A percentile compares a stretch with the other conserved stretches of the same genome.
Conservation (phyloP, 768 basidiomycete genomes). For the Mycena indigotica region DNA sequence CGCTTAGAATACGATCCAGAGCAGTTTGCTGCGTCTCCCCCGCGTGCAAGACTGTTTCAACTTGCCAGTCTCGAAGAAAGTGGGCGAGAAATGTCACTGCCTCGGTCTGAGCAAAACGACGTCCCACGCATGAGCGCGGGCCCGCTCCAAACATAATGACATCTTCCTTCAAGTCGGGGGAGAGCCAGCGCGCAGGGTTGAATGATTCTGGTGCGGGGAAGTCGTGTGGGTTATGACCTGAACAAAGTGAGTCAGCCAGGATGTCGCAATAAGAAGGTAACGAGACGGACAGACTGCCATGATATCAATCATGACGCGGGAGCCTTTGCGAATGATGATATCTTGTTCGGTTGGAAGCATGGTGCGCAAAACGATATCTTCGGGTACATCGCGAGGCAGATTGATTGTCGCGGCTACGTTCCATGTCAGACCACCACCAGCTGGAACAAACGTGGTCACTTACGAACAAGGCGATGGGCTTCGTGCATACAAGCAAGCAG, state of each 20-base stretch:
- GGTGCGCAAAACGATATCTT: slow-evolving; percentile 5
- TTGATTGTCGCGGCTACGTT: slow-evolving; percentile 4
- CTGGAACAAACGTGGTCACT: neutral
- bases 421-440: neutral
- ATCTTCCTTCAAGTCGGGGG: slow-evolving; percentile 5
- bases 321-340: neutral
- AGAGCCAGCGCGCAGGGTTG: slow-evolving; percentile 27
- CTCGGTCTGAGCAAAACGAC: slow-evolving; percentile 39
- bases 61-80: slow-evolving; percentile 38
- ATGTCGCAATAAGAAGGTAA: neutral
- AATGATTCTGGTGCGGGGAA: slow-evolving; percentile 23
- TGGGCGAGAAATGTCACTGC: slow-evolving; percentile 37
- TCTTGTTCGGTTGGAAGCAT: neutral
- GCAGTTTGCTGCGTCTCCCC: neutral
- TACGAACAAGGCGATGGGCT: slow-evolving; percentile 14
- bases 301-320: slow-evolving; percentile 19
- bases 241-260: neutral
- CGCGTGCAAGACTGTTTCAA: slow-evolving; percentile 27
- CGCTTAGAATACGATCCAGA: neutral
- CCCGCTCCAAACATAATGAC: slow-evolving; percentile 26
- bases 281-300: slow-evolving; percentile 22
- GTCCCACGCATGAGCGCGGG: slow-evolving; percentile 40
- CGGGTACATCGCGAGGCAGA: slow-evolving; percentile 5
- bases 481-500: slow-evolving; percentile 16
- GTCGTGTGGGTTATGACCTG: slow-evolving; percentile 22